Evolutionary conservation across 768 basidiomycete species (phyloP).

Genomic region (Boletus pseudopeckii): DNA sequence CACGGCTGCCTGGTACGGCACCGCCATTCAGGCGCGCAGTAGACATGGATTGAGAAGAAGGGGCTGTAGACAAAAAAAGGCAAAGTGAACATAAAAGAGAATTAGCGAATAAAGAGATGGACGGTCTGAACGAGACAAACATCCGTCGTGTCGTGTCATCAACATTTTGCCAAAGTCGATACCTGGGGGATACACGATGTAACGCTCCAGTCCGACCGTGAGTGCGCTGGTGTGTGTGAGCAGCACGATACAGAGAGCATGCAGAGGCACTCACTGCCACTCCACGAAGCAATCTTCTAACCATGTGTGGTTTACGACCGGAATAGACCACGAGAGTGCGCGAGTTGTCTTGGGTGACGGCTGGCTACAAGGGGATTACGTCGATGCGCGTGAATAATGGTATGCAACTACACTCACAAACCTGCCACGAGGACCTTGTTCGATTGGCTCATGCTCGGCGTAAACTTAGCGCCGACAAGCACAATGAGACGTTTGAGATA

Average conservation of each 20-base stretch:
- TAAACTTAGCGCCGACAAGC: slow-evolving; percentile 75
- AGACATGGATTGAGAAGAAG: slow-evolving; percentile 6
- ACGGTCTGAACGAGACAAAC: slow-evolving; percentile 5
- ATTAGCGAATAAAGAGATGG: not conserved
- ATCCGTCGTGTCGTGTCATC: slow-evolving; percentile 17
- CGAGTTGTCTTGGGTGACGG: slow-evolving; percentile 60
- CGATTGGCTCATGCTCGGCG: slow-evolving; percentile 70
- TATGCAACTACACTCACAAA: slow-evolving; percentile 48
- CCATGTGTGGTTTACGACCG: slow-evolving; percentile 88
- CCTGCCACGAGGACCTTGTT: slow-evolving; percentile 86
- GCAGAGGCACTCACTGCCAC: slow-evolving; percentile 48
- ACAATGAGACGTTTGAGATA: slow-evolving; percentile 82
- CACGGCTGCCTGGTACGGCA: slow-evolving; percentile 30
- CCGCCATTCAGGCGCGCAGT: slow-evolving; percentile 12
- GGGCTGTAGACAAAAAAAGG: not conserved
- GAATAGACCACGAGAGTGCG: slow-evolving; percentile 77
- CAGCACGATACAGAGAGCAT: not conserved
- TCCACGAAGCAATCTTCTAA: slow-evolving; percentile 84
- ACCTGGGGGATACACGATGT: slow-evolving; percentile 64
- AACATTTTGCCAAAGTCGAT: slow-evolving; percentile 56
- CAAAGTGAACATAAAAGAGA: not conserved
- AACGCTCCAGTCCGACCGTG: slow-evolving; percentile 61
- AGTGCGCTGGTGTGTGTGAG: slow-evolving; percentile 36
- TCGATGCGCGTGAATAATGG: not conserved
- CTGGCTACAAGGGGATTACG: slow-evolving; percentile 25